Percentiles rank a stretch among this genome's conserved stretches.
These are phyloP conservation scores for Rutstroemia sydowiana DNA, from an alignment of 2,329 filamentous ascomycete genomes.

Conservation along the genomic window DNA sequence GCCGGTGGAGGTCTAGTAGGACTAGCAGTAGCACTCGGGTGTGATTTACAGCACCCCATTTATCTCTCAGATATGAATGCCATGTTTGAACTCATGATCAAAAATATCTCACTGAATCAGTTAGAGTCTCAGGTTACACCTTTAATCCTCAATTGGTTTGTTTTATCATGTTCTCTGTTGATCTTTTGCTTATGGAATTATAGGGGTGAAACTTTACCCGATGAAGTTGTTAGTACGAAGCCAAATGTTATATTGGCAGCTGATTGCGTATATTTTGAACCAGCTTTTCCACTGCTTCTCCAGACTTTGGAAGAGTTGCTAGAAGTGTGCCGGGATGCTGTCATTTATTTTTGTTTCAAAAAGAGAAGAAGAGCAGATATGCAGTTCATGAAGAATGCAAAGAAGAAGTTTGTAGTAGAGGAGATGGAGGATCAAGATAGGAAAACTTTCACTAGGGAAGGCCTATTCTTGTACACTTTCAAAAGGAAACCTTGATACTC, in stretches of 20 bases:
- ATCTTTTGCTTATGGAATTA: neutral
- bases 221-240: constrained; percentile 44
- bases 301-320: constrained; percentile 70
- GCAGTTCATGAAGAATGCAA: constrained; percentile 65
- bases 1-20: constrained; percentile 86
- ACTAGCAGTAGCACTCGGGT: constrained; percentile 51
- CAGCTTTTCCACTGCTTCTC: constrained; percentile 82
- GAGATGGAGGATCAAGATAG: constrained; percentile 57
- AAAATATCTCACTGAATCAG: constrained; percentile 77
- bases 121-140: constrained; percentile 58
- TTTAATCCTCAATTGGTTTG: constrained; percentile 73
- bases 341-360: constrained; percentile 86
- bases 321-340: constrained; percentile 57
- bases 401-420: constrained; percentile 56
- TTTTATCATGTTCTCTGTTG: constrained; percentile 14
- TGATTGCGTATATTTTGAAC: constrained; percentile 96
- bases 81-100: constrained; percentile 79
- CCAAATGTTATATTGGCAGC: constrained; percentile 86
- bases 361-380: constrained; percentile 75
- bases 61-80: constrained; percentile 80
- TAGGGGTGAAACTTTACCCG: constrained; percentile 55
- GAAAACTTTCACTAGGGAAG: constrained; percentile 48
- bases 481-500: constrained; percentile 32
- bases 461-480: constrained; percentile 55
- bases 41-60: constrained; percentile 48